phyloP scores from a whole-genome alignment of 2,329 filamentous ascomycete genomes.

The Aspergillus sp. region DNA sequence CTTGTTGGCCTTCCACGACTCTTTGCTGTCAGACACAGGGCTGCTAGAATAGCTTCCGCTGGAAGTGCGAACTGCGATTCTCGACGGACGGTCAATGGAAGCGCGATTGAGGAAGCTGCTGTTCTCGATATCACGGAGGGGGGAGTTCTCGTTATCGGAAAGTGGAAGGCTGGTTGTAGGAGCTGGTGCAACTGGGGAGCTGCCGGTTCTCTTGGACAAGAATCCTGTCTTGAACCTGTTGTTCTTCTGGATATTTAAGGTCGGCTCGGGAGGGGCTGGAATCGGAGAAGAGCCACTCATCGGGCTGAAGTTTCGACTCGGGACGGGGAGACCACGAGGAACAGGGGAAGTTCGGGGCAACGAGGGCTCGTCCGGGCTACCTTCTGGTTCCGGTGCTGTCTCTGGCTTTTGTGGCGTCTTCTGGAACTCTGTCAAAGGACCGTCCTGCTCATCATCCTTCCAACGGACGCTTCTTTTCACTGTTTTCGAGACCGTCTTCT shows the following conservation, averaged over 20 bases:
- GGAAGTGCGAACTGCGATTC: slow-evolving; percentile 39
- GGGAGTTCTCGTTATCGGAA: slow-evolving; percentile 58
- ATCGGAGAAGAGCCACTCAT: slow-evolving; percentile 56
- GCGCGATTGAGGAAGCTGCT: slow-evolving; percentile 50
- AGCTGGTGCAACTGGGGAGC: slow-evolving; percentile 62
- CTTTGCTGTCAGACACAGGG: slow-evolving; percentile 49
- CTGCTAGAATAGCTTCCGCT: slow-evolving; percentile 35
- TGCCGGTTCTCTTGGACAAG: slow-evolving; percentile 66
- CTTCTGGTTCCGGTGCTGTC: slow-evolving; percentile 52
- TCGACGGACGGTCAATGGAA: slow-evolving; percentile 40
- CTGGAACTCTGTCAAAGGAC: slow-evolving; percentile 83
- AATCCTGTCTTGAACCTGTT: slow-evolving; percentile 88
- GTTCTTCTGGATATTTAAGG: slow-evolving; percentile 62
- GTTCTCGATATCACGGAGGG: slow-evolving; percentile 54
- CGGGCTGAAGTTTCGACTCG: slow-evolving; percentile 34
- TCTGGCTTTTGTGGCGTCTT: slow-evolving; percentile 76
- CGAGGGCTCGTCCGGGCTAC: slow-evolving; percentile 51
- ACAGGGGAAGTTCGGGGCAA: slow-evolving; percentile 55
- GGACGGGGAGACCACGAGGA: slow-evolving; percentile 42
- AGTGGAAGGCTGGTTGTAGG: slow-evolving; percentile 59
- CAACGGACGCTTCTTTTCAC: slow-evolving; percentile 81
- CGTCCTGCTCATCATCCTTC: slow-evolving; percentile 87
- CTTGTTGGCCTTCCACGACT: slow-evolving; percentile 47
- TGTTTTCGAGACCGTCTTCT: slow-evolving; percentile 62
- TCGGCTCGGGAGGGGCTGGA: slow-evolving; percentile 57